Conservation (phyloP, 1,284 basidiomycete species). For the Moesziomyces aphidis region DNA sequence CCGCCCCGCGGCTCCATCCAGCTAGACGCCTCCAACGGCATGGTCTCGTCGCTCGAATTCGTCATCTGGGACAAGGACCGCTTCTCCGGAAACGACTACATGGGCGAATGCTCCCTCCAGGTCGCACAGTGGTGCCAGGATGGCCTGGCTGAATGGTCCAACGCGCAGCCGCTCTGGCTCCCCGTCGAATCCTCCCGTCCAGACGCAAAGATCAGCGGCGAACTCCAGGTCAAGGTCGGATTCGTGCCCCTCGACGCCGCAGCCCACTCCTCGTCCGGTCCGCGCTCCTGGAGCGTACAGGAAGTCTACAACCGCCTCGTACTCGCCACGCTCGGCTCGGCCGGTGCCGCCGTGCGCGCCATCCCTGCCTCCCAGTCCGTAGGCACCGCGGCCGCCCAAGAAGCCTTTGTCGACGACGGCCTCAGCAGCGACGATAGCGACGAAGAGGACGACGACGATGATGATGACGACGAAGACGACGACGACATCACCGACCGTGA, state of each 20-base stretch:
- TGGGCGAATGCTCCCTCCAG: slow-evolving; percentile 84
- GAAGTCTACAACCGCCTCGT: slow-evolving; percentile 50
- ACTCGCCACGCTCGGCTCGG: slow-evolving; percentile 27
- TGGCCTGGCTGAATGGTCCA: slow-evolving; percentile 34
- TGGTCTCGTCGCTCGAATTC: slow-evolving; percentile 74
- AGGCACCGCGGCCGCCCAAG: slow-evolving; percentile 48
- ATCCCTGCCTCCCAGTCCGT: slow-evolving; percentile 59
- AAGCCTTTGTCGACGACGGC: slow-evolving; percentile 59
- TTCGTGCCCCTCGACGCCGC: slow-evolving; percentile 28
- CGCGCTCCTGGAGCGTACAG: slow-evolving; percentile 32
- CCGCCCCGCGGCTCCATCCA: slow-evolving; percentile 45
- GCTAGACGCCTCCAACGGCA: slow-evolving; percentile 45
- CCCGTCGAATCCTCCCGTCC: slow-evolving; percentile 52
- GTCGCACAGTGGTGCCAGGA: slow-evolving; percentile 82
- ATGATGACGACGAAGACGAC: slow-evolving; percentile 24
- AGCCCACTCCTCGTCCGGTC: slow-evolving; percentile 1
- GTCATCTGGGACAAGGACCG: slow-evolving; percentile 93
- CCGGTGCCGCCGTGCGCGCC: slow-evolving; percentile 49
- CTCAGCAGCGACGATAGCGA: slow-evolving; percentile 47
- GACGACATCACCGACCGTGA: slow-evolving; percentile 5
- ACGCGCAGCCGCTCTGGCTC: slow-evolving; percentile 47
- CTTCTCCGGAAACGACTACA: slow-evolving; percentile 81
- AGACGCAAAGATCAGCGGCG: slow-evolving; percentile 45
- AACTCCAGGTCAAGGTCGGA: slow-evolving; percentile 57
- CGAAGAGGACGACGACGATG: slow-evolving; percentile 36